Evolutionary conservation across 2,329 filamentous ascomycete species (phyloP), one percentile per base, ranked within the genome.

Genomic region (Fusarium sp.): DNA sequence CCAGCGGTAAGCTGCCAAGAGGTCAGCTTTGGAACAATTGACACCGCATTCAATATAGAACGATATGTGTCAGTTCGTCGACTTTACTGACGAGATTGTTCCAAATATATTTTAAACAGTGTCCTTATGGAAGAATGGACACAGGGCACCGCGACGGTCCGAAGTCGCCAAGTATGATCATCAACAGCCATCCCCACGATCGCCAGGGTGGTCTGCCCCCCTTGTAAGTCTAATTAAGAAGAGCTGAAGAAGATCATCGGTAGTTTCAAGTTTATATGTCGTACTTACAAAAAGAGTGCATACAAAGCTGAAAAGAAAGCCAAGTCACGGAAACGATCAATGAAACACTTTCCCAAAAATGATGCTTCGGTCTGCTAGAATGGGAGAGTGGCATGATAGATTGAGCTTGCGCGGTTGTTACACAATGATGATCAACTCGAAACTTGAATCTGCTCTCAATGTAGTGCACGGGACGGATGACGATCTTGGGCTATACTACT

Each of bases 161-260:
- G 27, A 35, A 52, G 48, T 57, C 41, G 56, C 52, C 50, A 61
- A 59, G 37, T 18, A 41, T 44, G 59, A 69, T 71, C 27, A 32
- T 53, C 70, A 44, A 32, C 35, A 35, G 60, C 20, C 41, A 65
- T 63, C 63, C 50, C 30, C 49, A 27, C 23, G 57, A 68, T 66
- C 56, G 52, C 44, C 60, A 57, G 52, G 56, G 40, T 52, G 33
- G 15, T 65, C 56, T 42, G 35, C 30, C n/a, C 64, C 64, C n/a
- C 18, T 27, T 35, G 6, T 12, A 18, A 14, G 23, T 30, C 41
- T 35, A 23, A 60, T 41, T 15, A 10, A 56, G 46, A 45, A 45
- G 38, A 74, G 68, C 73, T 72, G 70, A 70, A 63, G 63, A 74
- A 69, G 40, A 65, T 67, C 64, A 26, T 12, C 41, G 54, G 44